Percentiles rank a stretch among this genome's conserved stretches.
Conservation (phyloP, 768 basidiomycete species). For the Neoboletus magnificus region DNA sequence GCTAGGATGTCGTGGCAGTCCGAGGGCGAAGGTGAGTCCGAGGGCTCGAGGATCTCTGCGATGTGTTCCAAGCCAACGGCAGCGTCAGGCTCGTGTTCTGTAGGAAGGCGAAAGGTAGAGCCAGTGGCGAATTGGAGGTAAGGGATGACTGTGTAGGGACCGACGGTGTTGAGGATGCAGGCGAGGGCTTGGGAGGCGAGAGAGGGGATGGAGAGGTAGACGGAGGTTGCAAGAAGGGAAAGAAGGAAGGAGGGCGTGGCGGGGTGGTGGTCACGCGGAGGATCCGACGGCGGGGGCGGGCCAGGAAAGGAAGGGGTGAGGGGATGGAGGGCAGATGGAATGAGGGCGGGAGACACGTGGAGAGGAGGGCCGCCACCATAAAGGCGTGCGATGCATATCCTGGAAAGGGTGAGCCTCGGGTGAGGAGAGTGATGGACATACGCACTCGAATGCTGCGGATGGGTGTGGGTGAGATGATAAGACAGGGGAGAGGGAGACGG, state of each 20-base stretch:
- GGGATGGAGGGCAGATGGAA: constrained; percentile 65
- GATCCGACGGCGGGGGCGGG: constrained; percentile 18
- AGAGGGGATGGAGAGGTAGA: constrained; percentile 80
- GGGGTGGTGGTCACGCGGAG: constrained; percentile 60
- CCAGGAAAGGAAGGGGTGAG: constrained; percentile 64
- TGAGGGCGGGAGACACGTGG: constrained; percentile 58
- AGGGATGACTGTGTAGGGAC: constrained; percentile 69
- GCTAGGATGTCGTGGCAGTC: constrained; percentile 23
- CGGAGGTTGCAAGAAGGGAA: constrained; percentile 81
- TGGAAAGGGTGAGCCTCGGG: constrained; percentile 30
- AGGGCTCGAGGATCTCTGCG: constrained; percentile 47
- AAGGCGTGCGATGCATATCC: constrained; percentile 80
- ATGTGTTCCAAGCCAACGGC: constrained; percentile 71
- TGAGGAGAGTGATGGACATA: constrained; percentile 10
- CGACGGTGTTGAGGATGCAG: constrained; percentile 67
- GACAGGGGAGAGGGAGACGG: constrained; percentile 24
- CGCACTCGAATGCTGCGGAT: constrained; percentile 82
- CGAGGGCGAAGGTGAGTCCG: constrained; percentile 14
- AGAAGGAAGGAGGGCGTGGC: constrained; percentile 79
- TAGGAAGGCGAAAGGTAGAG: constrained; percentile 47
- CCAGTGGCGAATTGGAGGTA: constrained; percentile 87
- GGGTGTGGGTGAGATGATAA: not conserved
- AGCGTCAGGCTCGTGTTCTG: constrained; percentile 48
- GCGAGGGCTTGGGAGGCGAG: constrained; percentile 74
- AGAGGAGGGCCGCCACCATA: constrained; percentile 85